Conservation (phyloP, 2,329 filamentous ascomycete genomes). For the Beauveria brongniartii region DNA sequence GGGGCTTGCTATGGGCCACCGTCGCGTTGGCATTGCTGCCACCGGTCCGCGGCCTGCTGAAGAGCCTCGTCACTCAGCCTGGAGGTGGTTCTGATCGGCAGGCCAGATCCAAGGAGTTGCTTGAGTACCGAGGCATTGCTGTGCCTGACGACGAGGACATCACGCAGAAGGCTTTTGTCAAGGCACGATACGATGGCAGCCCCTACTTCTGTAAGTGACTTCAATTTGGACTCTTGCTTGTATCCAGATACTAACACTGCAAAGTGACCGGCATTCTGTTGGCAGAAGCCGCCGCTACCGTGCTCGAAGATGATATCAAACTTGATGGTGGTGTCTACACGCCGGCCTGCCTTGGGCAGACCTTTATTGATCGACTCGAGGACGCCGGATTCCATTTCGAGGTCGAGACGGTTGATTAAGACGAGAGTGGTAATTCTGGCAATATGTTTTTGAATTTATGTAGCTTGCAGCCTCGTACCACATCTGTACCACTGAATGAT, state of each 20-base stretch:
- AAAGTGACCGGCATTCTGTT: conserved; percentile 58
- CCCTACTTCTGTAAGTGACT: conserved; percentile 53
- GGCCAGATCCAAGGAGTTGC: conserved; percentile 45
- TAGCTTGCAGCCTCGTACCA: not conserved
- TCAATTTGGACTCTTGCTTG: not conserved
- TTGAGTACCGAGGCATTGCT: conserved; percentile 58
- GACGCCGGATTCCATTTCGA: conserved; percentile 57
- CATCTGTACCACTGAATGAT: not conserved
- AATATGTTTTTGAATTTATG: not conserved
- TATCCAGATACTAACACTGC: not conserved
- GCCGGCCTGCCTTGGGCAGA: conserved; percentile 60
- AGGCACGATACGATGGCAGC: conserved; percentile 49
- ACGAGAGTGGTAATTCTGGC: not conserved
- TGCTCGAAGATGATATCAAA: conserved; percentile 54
- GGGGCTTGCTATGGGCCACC: conserved; percentile 34
- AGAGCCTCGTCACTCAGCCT: conserved; percentile 39
- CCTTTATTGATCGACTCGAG: conserved; percentile 55
- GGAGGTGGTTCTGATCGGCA: conserved; percentile 48
- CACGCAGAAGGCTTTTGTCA: conserved; percentile 45
- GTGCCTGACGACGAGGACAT: conserved; percentile 45
- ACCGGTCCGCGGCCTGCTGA: conserved; percentile 37
- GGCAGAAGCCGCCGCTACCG: conserved; percentile 54
- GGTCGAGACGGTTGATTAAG: conserved; percentile 27
- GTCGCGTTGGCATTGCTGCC: conserved; percentile 37
- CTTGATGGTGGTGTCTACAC: conserved; percentile 63